Conservation (phyloP, 2,329 filamentous ascomycete genomes). For the Cercospora sp. region DNA sequence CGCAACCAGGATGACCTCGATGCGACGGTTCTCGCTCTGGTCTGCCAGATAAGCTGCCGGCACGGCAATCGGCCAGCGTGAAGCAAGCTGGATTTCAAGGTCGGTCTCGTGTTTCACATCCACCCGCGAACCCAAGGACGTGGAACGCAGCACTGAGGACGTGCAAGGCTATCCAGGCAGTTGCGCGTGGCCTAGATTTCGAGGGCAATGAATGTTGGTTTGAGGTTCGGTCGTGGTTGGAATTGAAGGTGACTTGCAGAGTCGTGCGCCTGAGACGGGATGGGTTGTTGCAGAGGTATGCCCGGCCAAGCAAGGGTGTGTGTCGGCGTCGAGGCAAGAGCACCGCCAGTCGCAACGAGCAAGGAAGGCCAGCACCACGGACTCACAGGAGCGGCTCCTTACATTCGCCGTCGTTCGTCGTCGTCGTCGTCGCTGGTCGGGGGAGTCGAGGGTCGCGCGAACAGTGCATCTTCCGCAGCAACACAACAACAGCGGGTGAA, state of each 20-base stretch:
- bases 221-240: neutral
- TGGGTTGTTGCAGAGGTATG: neutral
- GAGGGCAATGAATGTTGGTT: conserved; percentile 11
- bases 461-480: neutral
- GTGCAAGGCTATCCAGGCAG: neutral
- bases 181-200: neutral
- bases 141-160: neutral
- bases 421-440: neutral
- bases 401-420: neutral
- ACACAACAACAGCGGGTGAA: neutral
- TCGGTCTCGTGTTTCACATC: conserved; percentile 4
- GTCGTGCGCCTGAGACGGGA: neutral
- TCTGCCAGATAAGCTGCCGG: neutral
- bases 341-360: neutral
- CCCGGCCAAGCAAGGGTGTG: conserved; percentile 11
- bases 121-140: neutral
- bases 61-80: conserved; percentile 2
- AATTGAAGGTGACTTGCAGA: neutral
- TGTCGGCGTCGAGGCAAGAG: neutral
- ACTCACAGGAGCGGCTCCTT: neutral
- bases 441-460: neutral
- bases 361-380: neutral
- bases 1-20: conserved; percentile 4
- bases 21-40: neutral
- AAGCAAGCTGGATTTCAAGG: neutral